Evolutionary conservation across 805 yeast species (phyloP).

Genomic region (Pichia phayaonensis): DNA sequence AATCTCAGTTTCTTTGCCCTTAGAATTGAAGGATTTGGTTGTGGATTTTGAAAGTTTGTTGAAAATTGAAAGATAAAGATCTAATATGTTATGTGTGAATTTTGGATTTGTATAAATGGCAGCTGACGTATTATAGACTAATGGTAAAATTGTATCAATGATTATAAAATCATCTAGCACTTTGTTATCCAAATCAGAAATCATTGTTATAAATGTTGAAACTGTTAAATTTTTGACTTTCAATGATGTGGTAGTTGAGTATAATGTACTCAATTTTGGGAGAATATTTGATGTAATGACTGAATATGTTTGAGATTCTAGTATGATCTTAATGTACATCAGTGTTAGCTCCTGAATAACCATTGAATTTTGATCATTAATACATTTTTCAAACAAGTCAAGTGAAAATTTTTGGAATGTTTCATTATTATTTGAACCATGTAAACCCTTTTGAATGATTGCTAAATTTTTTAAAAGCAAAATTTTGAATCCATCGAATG

Average conservation of each 20-base stretch:
- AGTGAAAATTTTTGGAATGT: constrained; percentile 25
- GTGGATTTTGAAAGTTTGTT: constrained; percentile 18
- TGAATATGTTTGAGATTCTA: constrained; percentile 34
- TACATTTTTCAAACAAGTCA: constrained; percentile 28
- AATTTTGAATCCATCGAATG: constrained; percentile 26
- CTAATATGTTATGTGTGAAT: constrained; percentile 24
- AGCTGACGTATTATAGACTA: constrained; percentile 38
- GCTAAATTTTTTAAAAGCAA: constrained; percentile 25
- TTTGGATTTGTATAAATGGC: constrained; percentile 22
- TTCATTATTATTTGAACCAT: constrained; percentile 19
- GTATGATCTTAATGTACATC: constrained; percentile 20
- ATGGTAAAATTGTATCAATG: constrained; percentile 73
- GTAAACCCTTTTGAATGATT: constrained; percentile 22
- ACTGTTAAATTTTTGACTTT: constrained; percentile 69
- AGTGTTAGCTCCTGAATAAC: constrained; percentile 30
- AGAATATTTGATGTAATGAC: constrained; percentile 67
- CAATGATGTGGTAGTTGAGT: constrained; percentile 77
- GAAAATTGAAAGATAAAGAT: constrained; percentile 25
- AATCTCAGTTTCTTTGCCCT: constrained; percentile 20
- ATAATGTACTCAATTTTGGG: constrained; percentile 64
- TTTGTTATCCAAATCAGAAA: constrained; percentile 35
- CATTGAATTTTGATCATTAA: constrained; percentile 8
- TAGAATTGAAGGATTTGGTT: constrained; percentile 17
- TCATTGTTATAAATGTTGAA: constrained; percentile 48
- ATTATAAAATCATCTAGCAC: constrained; percentile 65